Base-by-base conservation (phyloP, 129 eudicot genomes). In the Escallonia herrerae region DNA sequence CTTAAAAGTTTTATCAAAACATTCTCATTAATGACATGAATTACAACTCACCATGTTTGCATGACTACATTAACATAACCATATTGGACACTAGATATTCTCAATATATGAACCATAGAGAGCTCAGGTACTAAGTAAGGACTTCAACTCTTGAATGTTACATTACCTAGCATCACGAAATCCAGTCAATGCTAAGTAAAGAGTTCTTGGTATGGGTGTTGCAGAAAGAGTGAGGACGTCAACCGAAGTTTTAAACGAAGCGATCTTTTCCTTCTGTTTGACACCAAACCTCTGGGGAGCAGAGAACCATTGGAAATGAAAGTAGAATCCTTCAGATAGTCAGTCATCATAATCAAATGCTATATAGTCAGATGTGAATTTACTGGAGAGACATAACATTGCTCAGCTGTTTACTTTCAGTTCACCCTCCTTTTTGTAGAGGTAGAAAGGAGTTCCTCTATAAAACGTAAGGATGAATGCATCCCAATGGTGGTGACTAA, bases 171-270 rank as follows among this genome's bases (percentile, higher is more conserved):
- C 95, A 80, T 93, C 99, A 66, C 99, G 99, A 73, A 93, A 93
- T 43, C 96, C 99, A 15, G 96, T 88, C 87, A 89, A 74, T 61
- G 99, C 96, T 75, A 93, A 81, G 78, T 93, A 93, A 59, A 93
- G 99, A 63, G 99, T 93, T 64, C 99, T 85, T 62, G 99, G 99
- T 65, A 93, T 93, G 15, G 99, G 99, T 46, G 99, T 93, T 73
- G 99, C 99, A 65, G 99, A 93, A 71, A 93, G 99, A 58, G 99
- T 84, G 69, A 93, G 99, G 72, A 93, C 95, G 72, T 93, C 99
- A 51, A 93, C 91, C 11, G 91, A 84, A 68, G 91, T 89, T 82
- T 93, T 93, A 60, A 88, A 79, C 46, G 96, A 93, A 71, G 99
- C 99, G 75, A 93, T 93, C 90, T 69, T 81, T 70, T 93, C 99